A percentile compares a stretch with the other conserved stretches of the same genome.
phyloP scores from a whole-genome alignment of 78 protist genomes.

The Acrasis kona region DNA sequence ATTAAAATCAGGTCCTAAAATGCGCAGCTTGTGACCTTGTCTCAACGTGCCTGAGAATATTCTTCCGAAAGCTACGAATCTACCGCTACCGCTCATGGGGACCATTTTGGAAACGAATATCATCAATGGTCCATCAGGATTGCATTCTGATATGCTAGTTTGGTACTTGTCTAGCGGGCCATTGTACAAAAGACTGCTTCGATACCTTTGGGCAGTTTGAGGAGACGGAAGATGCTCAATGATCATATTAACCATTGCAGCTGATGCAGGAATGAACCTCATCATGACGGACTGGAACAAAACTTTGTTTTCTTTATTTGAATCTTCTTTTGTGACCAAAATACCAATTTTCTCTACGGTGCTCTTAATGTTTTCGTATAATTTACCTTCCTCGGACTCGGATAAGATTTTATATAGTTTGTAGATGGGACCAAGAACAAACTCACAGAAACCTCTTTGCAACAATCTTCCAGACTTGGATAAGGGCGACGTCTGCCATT shows the following conservation, averaged over 20 bases:
- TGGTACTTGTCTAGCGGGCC: constrained; percentile 88
- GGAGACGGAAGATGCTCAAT: constrained; percentile 96
- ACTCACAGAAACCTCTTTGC: constrained; percentile 89
- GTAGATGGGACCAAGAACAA: constrained; percentile 92
- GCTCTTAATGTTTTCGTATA: constrained; percentile 51
- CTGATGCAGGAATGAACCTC: constrained; percentile 95
- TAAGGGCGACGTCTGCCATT: constrained; percentile 16
- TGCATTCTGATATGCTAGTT: constrained; percentile 63
- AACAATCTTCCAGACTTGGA: constrained; percentile 45
- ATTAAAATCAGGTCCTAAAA: constrained; percentile 94
- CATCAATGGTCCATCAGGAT: constrained; percentile 92
- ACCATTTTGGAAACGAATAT: constrained; percentile 99
- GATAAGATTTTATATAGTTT: constrained; percentile 69
- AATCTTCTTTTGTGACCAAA: constrained; percentile 62
- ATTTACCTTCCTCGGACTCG: constrained; percentile 76
- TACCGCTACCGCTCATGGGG: constrained; percentile 95
- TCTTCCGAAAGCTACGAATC: constrained; percentile 99
- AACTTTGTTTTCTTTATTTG: constrained; percentile 72
- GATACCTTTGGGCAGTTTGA: constrained; percentile 89
- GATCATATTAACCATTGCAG: constrained; percentile 94
- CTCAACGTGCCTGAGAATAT: constrained; percentile 94
- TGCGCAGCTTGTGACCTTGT: constrained; percentile 91
- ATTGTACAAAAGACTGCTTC: constrained; percentile 82
- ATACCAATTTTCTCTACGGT: constrained; percentile 56
- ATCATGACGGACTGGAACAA: constrained; percentile 92